Evolutionary conservation across 805 yeast species (phyloP), one percentile per base, ranked within the genome.

Genomic region (Wickerhamiella spandovensis): DNA sequence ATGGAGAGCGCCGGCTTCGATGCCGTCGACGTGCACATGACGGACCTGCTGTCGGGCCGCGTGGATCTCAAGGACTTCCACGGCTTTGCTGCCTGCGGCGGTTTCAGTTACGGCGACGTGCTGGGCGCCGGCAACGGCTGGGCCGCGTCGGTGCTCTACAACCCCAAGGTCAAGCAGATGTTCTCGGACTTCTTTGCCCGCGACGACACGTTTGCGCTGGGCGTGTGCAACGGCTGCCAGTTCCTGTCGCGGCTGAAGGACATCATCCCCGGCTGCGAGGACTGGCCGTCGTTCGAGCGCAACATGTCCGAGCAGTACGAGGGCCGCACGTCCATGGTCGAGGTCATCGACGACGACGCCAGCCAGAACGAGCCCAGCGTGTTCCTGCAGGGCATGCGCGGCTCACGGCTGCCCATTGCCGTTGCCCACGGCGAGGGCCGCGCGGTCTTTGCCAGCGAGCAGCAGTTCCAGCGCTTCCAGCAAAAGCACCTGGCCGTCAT

Each of bases 401-500:
- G 96, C n/a, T 86, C 97, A 7, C 79, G 80, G 61, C 68, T 92
- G 61, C 98, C 98, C 49, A 87, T 92, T 68, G 96, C 94, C 20
- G 97, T 92, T 58, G 98, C 98, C 3, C 98, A 92, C 64, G 98
- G 98, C 59, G 98, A 92, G 72, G 98, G 98, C 61, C 78, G 86
- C 60, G 97, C 97, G 13, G 68, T 73, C 43, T 92, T 90, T 66
- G 69, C 69, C 43, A 54, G 66, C 28, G 71, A 67, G 9, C 72
- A 67, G 23, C 70, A 73, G 52, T 66, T 76, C 54, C 67, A 70
- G 32, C 61, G 64, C 9, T 82, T 88, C 63, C 70, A 72, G 52
- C 59, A 68, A 20, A 62, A 64, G 49, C 62, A 67, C 25, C 72
- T 83, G 54, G 75, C 78, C 43, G 83, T 82, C 46, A 76, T 88